A percentile compares a stretch with the other conserved stretches of the same genome.
These are phyloP conservation scores for Pterocarpus santalinus DNA, from an alignment of 306 rosid genomes.

Conservation along the genomic window DNA sequence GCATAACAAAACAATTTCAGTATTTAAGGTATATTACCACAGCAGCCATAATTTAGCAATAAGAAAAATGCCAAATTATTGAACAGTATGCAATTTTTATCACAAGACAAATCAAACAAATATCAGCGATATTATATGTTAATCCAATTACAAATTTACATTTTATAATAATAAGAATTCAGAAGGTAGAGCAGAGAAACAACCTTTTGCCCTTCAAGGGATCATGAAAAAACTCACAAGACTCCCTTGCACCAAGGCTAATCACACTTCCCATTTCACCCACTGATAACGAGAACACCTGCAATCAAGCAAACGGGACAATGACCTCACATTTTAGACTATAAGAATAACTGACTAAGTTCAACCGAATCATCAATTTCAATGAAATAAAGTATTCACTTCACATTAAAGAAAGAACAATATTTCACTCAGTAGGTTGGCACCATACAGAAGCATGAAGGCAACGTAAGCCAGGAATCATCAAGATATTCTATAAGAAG, in stretches of 20 bases:
- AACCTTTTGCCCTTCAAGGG: conserved; percentile 88
- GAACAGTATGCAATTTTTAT: not conserved
- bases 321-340: conserved; percentile 30
- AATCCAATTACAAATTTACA: conserved; percentile 4
- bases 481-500: not conserved
- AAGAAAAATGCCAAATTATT: not conserved
- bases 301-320: conserved; percentile 51
- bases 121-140: not conserved
- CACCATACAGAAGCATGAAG: not conserved
- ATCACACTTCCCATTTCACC: conserved; percentile 82
- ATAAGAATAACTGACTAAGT: conserved; percentile 5
- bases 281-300: conserved; percentile 88
- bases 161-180: not conserved
- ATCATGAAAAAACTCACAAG: conserved; percentile 85
- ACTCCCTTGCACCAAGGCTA: conserved; percentile 77
- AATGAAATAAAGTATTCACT: not conserved
- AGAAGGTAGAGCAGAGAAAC: conserved; percentile 21
- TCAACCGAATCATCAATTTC: conserved; percentile 13
- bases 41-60: conserved; percentile 13
- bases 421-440: not conserved
- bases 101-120: conserved; percentile 27
- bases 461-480: not conserved
- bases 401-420: not conserved
- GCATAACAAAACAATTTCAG: conserved; percentile 51
- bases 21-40: conserved; percentile 6